A percentile compares a stretch with the other conserved stretches of the same genome.
phyloP scores from a whole-genome alignment of 768 basidiomycete genomes.

The Leccinum barrowsii region DNA sequence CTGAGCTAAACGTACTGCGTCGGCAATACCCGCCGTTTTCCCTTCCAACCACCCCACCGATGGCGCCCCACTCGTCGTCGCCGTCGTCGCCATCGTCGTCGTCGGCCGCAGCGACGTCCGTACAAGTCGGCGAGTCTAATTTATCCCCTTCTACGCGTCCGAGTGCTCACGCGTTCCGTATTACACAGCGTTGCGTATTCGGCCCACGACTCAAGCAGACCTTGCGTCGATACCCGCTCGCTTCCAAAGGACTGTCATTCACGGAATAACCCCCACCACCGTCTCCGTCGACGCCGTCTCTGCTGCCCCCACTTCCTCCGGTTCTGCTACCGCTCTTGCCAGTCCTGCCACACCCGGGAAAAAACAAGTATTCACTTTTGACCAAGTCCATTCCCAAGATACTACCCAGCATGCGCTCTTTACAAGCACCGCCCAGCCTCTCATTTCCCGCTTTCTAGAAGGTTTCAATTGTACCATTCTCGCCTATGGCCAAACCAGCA shows the following conservation, averaged over 20 bases:
- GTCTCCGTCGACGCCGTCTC: conserved; percentile 78
- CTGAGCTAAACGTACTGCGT: conserved; percentile 14
- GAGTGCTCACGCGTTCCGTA: conserved; percentile 4
- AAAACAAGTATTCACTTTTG: conserved; percentile 87
- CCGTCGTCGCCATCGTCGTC: conserved; percentile 55
- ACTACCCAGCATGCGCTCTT: conserved; percentile 86
- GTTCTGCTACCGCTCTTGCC: conserved; percentile 46
- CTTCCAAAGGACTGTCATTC: conserved; percentile 89
- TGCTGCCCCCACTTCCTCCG: conserved; percentile 45
- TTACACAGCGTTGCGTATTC: conserved; percentile 76
- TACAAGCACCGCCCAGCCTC: conserved; percentile 77
- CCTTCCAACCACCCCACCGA: conserved; percentile 40
- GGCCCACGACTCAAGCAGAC: conserved; percentile 84
- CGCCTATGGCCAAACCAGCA: conserved; percentile 34
- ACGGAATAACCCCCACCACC: conserved; percentile 67
- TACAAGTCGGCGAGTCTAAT: conserved; percentile 83
- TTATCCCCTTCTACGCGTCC: background rate
- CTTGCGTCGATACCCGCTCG: conserved; percentile 83
- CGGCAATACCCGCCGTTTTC: conserved; percentile 30
- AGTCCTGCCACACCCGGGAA: conserved; percentile 54
- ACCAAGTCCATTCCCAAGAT: conserved; percentile 87
- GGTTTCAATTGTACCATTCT: conserved; percentile 89
- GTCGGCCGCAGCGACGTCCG: conserved; percentile 68
- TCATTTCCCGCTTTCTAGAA: conserved; percentile 83
- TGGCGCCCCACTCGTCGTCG: conserved; percentile 71